A percentile compares a stretch with the other conserved stretches of the same genome.
These are phyloP conservation scores for Ricinus communis DNA, from an alignment of 345 rosid genomes.

Conservation along the genomic window DNA sequence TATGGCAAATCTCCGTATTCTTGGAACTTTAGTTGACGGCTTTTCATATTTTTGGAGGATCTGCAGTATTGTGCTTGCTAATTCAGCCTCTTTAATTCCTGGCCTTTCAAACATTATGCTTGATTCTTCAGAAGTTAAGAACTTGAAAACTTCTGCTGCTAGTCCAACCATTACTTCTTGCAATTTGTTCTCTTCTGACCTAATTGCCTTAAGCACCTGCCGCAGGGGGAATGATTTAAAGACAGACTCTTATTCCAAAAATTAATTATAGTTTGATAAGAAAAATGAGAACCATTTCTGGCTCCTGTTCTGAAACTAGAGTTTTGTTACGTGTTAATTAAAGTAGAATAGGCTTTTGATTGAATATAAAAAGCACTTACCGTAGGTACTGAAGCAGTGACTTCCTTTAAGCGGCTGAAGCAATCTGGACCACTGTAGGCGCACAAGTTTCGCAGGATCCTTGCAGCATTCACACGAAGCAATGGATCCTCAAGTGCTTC, in stretches of 20 bases:
- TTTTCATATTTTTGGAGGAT: slow-evolving; percentile 54
- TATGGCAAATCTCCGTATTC: slow-evolving; percentile 73
- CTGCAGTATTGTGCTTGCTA: slow-evolving; percentile 46
- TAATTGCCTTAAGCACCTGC: slow-evolving; percentile 70
- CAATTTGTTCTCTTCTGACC: slow-evolving; percentile 61
- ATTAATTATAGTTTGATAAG: too few relatives aligned
- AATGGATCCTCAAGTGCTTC: slow-evolving; percentile 53
- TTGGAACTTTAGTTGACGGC: slow-evolving; percentile 72
- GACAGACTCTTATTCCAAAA: not conserved
- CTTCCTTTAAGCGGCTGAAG: slow-evolving; percentile 51
- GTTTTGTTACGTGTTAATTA: too few relatives aligned
- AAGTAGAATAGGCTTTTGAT: not conserved
- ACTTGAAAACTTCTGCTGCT: slow-evolving; percentile 59
- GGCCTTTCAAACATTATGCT: slow-evolving; percentile 38
- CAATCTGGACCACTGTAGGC: slow-evolving; percentile 45
- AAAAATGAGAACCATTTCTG: too few relatives aligned
- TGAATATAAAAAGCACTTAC: slow-evolving; percentile 37
- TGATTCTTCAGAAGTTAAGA: slow-evolving; percentile 56
- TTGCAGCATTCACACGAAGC: slow-evolving; percentile 66
- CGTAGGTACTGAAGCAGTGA: slow-evolving; percentile 60
- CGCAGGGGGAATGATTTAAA: not conserved
- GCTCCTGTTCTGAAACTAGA: too few relatives aligned
- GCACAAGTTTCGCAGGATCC: slow-evolving; percentile 75
- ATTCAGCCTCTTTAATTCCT: slow-evolving; percentile 46
- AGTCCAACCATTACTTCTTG: slow-evolving; percentile 91